These are phyloP conservation scores for Plantago elongata DNA, from an alignment of 257 asterid species.

Conservation along the genomic window DNA sequence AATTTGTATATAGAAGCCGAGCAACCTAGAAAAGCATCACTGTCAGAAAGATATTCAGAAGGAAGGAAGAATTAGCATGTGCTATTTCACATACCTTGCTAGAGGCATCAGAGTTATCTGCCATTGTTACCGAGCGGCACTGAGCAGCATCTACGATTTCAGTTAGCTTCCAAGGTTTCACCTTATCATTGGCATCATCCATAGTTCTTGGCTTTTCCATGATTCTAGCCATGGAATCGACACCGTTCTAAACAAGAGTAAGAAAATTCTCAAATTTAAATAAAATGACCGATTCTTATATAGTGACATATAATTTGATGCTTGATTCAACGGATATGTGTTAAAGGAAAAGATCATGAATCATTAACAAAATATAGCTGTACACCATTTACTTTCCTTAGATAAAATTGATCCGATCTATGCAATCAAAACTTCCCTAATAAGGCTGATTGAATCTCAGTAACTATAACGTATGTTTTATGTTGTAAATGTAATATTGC, in stretches of 20 bases:
- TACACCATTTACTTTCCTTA: no score
- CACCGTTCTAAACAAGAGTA: conserved; percentile 6
- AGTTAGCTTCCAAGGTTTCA: conserved; percentile 73
- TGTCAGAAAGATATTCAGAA: conserved; percentile 13
- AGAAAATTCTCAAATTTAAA: no score
- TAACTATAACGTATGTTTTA: no score
- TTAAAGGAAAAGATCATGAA: no score
- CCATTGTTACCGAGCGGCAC: conserved; percentile 44
- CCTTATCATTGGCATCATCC: conserved; percentile 66
- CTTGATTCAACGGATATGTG: no score
- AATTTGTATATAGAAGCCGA: conserved; percentile 54
- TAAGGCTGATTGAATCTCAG: no score
- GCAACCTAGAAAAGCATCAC: conserved; percentile 65
- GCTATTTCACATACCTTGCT: conserved; percentile 4
- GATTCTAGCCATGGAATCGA: conserved; percentile 10
- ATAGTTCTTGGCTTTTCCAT: conserved; percentile 46
- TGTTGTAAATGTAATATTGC: no score
- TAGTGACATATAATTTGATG: no score
- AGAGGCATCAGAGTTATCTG: conserved; percentile 44
- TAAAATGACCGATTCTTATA: no score
- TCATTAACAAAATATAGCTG: no score
- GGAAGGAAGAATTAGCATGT: conserved; percentile 1
- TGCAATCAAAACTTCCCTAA: no score
- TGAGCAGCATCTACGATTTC: conserved; percentile 76
- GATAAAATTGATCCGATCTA: no score